Percentiles rank a stretch among this genome's conserved stretches.
Evolutionary conservation across 176 grass and related monocot species (phyloP).

Genomic region (Bromus sterilis): DNA sequence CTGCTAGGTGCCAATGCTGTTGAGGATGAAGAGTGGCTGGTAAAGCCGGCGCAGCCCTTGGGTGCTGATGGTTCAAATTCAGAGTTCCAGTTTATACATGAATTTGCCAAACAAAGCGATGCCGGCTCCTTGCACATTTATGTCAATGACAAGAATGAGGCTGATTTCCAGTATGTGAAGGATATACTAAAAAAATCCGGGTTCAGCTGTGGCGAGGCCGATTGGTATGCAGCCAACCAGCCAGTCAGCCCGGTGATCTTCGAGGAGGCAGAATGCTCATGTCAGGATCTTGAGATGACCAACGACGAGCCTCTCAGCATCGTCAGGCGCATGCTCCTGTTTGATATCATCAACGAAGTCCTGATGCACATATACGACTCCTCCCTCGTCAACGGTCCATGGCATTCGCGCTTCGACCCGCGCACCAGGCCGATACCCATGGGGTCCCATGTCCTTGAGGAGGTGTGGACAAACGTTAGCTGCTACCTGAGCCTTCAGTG

Average conservation of each 20-base stretch:
- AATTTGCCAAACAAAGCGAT: constrained; percentile 11
- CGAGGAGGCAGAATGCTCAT: constrained; percentile 53
- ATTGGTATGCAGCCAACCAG: constrained; percentile 59
- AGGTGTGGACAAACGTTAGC: constrained; percentile 71
- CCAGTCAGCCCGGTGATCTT: constrained; percentile 51
- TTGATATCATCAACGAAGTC: constrained; percentile 88
- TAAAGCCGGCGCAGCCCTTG: constrained; percentile 15
- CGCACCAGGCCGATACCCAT: constrained; percentile 46
- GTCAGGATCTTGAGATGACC: constrained; percentile 11
- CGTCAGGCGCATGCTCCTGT: constrained; percentile 73
- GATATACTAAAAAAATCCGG: constrained; percentile 78
- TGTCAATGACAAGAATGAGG: constrained; percentile 67
- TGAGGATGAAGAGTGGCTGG: constrained; percentile 39
- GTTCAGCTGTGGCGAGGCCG: constrained; percentile 35
- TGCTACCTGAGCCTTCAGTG: constrained; percentile 46
- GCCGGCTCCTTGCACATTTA: constrained; percentile 30
- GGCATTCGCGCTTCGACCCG: constrained; percentile 34
- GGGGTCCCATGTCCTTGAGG: constrained; percentile 53
- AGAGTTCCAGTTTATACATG: constrained; percentile 24
- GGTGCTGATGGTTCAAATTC: constrained; percentile 6
- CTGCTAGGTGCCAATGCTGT: constrained; percentile 3
- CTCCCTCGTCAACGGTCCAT: constrained; percentile 34
- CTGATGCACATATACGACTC: constrained; percentile 57
- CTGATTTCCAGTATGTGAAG: constrained; percentile 77
- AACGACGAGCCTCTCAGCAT: constrained; percentile 32